A percentile compares a stretch with the other conserved stretches of the same genome.
Evolutionary conservation across 305 asterid species (phyloP).

Genomic region (Fraxinus sp.): DNA sequence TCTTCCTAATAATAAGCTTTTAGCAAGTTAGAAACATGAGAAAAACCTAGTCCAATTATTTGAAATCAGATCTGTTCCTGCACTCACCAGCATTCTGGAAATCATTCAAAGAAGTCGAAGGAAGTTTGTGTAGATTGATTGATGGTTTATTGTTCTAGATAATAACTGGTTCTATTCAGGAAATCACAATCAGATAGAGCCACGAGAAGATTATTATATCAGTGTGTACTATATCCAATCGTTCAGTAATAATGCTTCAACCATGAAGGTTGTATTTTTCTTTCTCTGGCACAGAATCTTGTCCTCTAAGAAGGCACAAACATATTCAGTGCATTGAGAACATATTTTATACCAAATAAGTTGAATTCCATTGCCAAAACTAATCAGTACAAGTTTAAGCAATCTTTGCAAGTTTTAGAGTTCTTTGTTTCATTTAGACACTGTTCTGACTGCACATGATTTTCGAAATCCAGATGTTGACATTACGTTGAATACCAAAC

Average conservation of each 20-base stretch:
- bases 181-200: background rate
- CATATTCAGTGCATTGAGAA: background rate
- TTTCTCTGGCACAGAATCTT: background rate
- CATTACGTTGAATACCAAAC: background rate
- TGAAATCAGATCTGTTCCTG: background rate
- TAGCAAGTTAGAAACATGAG: background rate
- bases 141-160: background rate
- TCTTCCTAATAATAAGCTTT: background rate
- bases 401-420: background rate
- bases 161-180: background rate
- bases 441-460: background rate
- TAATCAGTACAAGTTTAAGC: background rate
- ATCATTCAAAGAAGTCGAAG: background rate
- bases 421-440: background rate
- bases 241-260: background rate
- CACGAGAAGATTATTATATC: background rate
- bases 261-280: background rate
- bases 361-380: background rate
- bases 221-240: background rate
- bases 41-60: background rate
- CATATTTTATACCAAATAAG: background rate
- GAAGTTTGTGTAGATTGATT: background rate
- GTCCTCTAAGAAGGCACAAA: background rate
- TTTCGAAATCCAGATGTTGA: background rate
- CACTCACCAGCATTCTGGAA: background rate